phyloP scores from a whole-genome alignment of 1,284 basidiomycete species.

The Cryptococcus sp. region DNA sequence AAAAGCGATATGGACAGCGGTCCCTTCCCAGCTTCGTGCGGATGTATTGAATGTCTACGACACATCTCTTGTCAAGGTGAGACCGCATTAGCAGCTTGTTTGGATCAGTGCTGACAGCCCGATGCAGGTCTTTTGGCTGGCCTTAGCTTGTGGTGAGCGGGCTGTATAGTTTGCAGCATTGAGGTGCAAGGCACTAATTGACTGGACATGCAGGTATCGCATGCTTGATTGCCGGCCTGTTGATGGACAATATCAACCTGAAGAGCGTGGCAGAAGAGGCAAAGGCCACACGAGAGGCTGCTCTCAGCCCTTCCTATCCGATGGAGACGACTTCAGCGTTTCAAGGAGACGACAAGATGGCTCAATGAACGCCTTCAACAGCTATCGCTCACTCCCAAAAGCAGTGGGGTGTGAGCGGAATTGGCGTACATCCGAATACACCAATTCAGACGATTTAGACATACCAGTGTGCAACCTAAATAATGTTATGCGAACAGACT shows the following conservation, averaged over 20 bases:
- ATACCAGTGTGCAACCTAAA: no score
- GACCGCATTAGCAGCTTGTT: background rate
- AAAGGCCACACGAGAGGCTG: slow-evolving; percentile 5
- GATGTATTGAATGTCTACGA: slow-evolving; percentile 22
- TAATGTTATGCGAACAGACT: no score
- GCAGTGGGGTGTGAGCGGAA: no score
- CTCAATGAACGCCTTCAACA: background rate
- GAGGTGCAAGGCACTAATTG: background rate
- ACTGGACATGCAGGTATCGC: slow-evolving; percentile 11
- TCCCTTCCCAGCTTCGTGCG: slow-evolving; percentile 2
- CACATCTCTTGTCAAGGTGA: slow-evolving; percentile 22
- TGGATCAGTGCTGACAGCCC: background rate
- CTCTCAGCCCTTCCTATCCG: slow-evolving; percentile 5
- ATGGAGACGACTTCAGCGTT: slow-evolving; percentile 5
- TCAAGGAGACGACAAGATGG: background rate
- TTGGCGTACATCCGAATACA: no score
- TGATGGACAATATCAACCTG: slow-evolving; percentile 23
- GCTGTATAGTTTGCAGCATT: background rate
- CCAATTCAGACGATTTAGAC: no score
- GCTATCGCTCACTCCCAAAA: background rate
- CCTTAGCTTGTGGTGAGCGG: slow-evolving; percentile 14
- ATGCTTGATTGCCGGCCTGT: slow-evolving; percentile 12
- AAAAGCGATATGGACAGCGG: slow-evolving; percentile 19
- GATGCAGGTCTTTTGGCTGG: slow-evolving; percentile 18
- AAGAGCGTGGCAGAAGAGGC: slow-evolving; percentile 18